Evolutionary conservation across 1,139 yeast species (phyloP).

Genomic region (Pneumocystis oryctolagi): DNA sequence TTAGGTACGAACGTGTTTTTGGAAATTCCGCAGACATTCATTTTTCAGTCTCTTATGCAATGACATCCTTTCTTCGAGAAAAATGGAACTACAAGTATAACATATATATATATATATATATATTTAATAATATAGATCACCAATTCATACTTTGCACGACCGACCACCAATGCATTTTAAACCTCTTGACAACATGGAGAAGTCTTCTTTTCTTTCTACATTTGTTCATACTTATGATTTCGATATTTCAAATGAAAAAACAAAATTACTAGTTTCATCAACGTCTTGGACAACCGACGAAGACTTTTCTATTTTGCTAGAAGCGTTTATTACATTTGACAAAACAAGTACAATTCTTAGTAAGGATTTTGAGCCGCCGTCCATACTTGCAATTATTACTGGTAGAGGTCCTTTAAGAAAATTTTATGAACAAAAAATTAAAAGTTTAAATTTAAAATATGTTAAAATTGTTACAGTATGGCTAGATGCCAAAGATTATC

Average conservation of each 20-base stretch:
- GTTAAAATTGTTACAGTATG: slow-evolving; percentile 53
- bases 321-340: slow-evolving; percentile 54
- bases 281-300: slow-evolving; percentile 96
- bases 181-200: slow-evolving; percentile 29
- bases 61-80: slow-evolving; percentile 32
- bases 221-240: neutral
- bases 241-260: neutral
- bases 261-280: slow-evolving; percentile 48
- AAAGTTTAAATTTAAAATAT: slow-evolving; percentile 20
- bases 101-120: slow-evolving; percentile 23
- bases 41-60: slow-evolving; percentile 63
- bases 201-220: neutral
- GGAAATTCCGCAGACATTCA: slow-evolving; percentile 54
- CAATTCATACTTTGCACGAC: slow-evolving; percentile 38
- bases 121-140: neutral
- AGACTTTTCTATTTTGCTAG: slow-evolving; percentile 55
- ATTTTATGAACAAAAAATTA: slow-evolving; percentile 29
- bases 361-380: slow-evolving; percentile 25
- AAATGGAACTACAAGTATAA: slow-evolving; percentile 2
- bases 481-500: slow-evolving; percentile 71
- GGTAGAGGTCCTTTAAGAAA: slow-evolving; percentile 84
- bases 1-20: slow-evolving; percentile 39
- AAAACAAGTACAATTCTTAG: slow-evolving; percentile 17
- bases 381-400: slow-evolving; percentile 56
- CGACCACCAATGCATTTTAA: slow-evolving; percentile 57